Evolutionary conservation across 352 stramenopile genomes (phyloP), one percentile per base, ranked within the genome.

Genomic region (Pythium oligandrum): DNA sequence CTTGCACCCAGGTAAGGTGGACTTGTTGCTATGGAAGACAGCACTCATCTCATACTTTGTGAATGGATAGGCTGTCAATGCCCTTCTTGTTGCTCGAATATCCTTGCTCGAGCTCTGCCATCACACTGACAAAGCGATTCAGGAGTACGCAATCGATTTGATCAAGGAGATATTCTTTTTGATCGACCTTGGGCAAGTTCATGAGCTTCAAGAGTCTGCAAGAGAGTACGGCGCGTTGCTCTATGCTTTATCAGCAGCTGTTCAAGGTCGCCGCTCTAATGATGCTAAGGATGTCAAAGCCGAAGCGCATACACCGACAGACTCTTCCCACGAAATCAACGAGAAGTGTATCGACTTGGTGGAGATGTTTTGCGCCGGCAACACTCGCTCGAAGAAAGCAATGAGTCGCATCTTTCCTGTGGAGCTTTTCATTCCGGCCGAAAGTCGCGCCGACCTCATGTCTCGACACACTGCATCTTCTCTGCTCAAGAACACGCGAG

Each of bases 391-490:
- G 0, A 90, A 89, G 53, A 88, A 81, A 51, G 66, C 69, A 0
- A 87, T 94, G 66, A 84, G 81, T 51, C 74, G 83, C 11, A 85
- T 94, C 32, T 75, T 94, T 39, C 83, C 83, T 0, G 83, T 92
- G 1, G 83, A 92, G 37, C 58, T 92, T 6, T 94, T 94, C 55
- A 78, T 90, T 5, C 76, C 83, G 10, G 66, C 53, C 2, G 78
- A 86, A 49, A 80, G 63, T 33, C 68, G 71, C 3, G 57, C 50
- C 4, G 78, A 90, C 10, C 53, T 87, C 7, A 71, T 86, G 17
- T 75, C 75, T 4, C 78, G 75, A 5, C 75, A 91, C 52, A 86
- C 75, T 4, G 61, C 77, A 3, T 75, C 75, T 6, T 71, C 69
- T 2, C 53, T 75, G 34, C 56, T 75, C 33, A 71, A 69, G 33